Percentiles rank a stretch among this genome's conserved stretches.
Conservation (phyloP, 176 grass and related monocot genomes). For the bread wheat (Triticum aestivum) region IWGSC_CS_RefSeq_v2.1 NC_057806.1:534614837-534615336, state of each 20-base stretch:
- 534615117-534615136: slow-evolving; percentile 98
- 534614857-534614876: not conserved
- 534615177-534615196: slow-evolving; percentile 15
- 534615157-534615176: not conserved
- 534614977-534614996: slow-evolving; percentile 15
- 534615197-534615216: not conserved
- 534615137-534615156: slow-evolving; percentile 30
- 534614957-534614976: slow-evolving; percentile 10
- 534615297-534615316: slow-evolving; percentile 65
- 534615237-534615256: slow-evolving; percentile 87
- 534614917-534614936: not conserved
- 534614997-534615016: not conserved
- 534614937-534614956: not conserved
- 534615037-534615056: slow-evolving; percentile 61
- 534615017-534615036: not conserved
- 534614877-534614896: not conserved
- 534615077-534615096: slow-evolving; percentile 95
- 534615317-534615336: slow-evolving; percentile 74
- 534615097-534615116: slow-evolving; percentile 90
- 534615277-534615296: slow-evolving; percentile 92
- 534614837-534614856: not conserved
- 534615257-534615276: slow-evolving; percentile 84
- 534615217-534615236: slow-evolving; percentile 70
- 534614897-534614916: not conserved
- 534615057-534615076: slow-evolving; percentile 93